Evolutionary conservation across 495 filamentous ascomycete species (phyloP).

Genomic region (Penicillium pulvis): DNA sequence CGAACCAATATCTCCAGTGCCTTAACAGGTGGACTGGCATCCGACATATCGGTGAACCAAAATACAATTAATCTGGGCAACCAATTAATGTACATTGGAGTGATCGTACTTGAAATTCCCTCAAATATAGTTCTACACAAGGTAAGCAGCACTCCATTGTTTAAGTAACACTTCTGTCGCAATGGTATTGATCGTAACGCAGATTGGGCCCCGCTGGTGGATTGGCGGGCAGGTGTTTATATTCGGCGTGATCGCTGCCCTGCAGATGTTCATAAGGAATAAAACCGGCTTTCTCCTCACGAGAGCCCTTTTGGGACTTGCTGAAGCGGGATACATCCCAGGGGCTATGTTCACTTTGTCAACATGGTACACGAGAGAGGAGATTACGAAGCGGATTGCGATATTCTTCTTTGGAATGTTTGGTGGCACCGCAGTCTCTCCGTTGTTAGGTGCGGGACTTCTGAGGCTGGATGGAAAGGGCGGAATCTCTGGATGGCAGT

Average conservation of each 20-base stretch:
- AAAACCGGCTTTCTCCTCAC: slow-evolving; percentile 45
- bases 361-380: slow-evolving; percentile 54
- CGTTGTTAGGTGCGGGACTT: slow-evolving; percentile 46
- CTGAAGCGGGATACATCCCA: slow-evolving; percentile 60
- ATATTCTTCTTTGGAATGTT: slow-evolving; percentile 56
- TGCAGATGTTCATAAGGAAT: slow-evolving; percentile 55
- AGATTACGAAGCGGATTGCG: slow-evolving; percentile 52
- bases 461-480: slow-evolving; percentile 51
- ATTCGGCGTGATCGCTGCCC: slow-evolving; percentile 52
- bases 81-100: slow-evolving; percentile 54
- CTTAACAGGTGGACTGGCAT: slow-evolving; percentile 46
- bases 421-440: slow-evolving; percentile 49
- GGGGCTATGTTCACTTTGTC: slow-evolving; percentile 58
- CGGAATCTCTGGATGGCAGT: slow-evolving; percentile 57
- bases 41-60: slow-evolving; percentile 47
- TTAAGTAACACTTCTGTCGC: too few relatives aligned
- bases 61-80: slow-evolving; percentile 58
- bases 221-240: slow-evolving; percentile 52
- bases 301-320: slow-evolving; percentile 50
- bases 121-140: slow-evolving; percentile 47
- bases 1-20: slow-evolving; percentile 49
- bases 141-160: slow-evolving; percentile 3
- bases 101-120: slow-evolving; percentile 56
- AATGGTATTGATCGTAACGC: slow-evolving; percentile 17
- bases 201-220: slow-evolving; percentile 53